Conservation (phyloP, 805 yeast species). For the Lachancea mirantina region DNA sequence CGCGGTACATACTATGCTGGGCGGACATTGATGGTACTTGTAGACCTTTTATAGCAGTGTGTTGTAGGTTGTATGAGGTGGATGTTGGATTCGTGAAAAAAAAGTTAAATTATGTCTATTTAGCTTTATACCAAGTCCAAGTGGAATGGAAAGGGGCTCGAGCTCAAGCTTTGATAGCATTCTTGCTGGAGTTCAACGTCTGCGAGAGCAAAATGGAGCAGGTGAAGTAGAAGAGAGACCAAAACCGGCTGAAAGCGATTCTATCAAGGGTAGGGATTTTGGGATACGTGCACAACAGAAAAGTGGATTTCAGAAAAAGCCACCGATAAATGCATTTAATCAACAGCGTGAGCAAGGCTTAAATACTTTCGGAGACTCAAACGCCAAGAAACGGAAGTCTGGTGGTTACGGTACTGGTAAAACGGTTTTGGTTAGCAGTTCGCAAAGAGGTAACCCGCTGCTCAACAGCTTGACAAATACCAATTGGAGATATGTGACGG, state of each 20-base stretch:
- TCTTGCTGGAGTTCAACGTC: conserved; percentile 57
- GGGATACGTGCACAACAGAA: background rate
- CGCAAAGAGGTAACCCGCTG: conserved; percentile 70
- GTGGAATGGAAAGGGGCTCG: conserved; percentile 34
- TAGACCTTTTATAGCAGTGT: too few species aligned
- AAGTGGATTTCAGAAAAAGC: background rate
- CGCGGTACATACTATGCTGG: conserved; percentile 25
- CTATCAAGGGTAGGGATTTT: too few species aligned
- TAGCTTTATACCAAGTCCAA: too few species aligned
- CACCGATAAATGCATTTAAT: conserved; percentile 10
- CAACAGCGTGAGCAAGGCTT: conserved; percentile 7
- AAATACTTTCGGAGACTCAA: background rate
- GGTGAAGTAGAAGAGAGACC: background rate
- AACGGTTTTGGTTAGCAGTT: conserved; percentile 49
- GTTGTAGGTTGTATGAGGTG: too few species aligned
- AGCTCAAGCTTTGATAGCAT: conserved; percentile 65
- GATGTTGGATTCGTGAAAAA: too few species aligned
- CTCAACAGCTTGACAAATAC: conserved; percentile 47
- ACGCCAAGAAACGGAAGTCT: conserved; percentile 5
- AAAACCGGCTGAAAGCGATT: background rate
- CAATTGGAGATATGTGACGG: conserved; percentile 43
- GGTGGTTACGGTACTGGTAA: conserved; percentile 13
- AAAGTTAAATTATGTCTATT: too few species aligned
- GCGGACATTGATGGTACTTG: too few species aligned
- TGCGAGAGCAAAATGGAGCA: conserved; percentile 39